These are phyloP conservation scores for Tylopilus sp. DNA, from an alignment of 768 basidiomycete genomes.

Conservation along the genomic window DNA sequence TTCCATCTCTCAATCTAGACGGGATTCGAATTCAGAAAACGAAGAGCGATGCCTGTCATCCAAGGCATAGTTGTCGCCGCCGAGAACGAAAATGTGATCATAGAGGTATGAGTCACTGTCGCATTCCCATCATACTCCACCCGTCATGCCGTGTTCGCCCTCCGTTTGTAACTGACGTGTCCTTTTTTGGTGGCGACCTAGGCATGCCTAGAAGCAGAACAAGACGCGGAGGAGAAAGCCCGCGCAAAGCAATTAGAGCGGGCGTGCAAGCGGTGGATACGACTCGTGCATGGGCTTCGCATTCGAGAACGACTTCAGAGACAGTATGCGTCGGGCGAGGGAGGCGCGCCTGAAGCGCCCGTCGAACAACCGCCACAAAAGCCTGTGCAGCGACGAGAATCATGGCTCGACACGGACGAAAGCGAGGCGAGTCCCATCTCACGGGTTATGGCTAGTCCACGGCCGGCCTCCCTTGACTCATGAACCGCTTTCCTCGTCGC, in stretches of 20 bases:
- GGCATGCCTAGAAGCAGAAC: conserved; percentile 85
- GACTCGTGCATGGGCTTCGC: conserved; percentile 82
- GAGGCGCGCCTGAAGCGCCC: background rate
- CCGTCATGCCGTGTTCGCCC: background rate
- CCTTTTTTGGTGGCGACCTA: conserved; percentile 31
- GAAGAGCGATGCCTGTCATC: conserved; percentile 79
- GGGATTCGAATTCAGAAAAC: conserved; percentile 95
- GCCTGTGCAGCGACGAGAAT: conserved; percentile 8
- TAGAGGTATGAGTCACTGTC: conserved; percentile 57
- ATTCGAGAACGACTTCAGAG: conserved; percentile 80
- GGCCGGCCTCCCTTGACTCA: conserved; percentile 15
- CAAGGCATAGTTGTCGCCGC: conserved; percentile 84
- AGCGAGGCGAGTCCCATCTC: conserved; percentile 21
- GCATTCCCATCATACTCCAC: conserved; percentile 3
- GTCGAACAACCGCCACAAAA: conserved; percentile 1
- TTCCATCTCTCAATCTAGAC: conserved; percentile 47
- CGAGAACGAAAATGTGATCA: conserved; percentile 68
- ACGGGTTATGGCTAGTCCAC: too few relatives aligned
- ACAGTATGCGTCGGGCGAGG: conserved; percentile 52
- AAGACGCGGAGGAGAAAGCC: conserved; percentile 73
- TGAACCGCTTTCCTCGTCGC: background rate
- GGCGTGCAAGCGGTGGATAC: conserved; percentile 83
- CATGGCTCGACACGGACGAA: conserved; percentile 20
- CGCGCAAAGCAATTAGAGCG: conserved; percentile 72
- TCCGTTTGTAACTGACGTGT: conserved; percentile 7